Conservation (phyloP, 345 rosid species). For the Sisymbrium irio region DNA sequence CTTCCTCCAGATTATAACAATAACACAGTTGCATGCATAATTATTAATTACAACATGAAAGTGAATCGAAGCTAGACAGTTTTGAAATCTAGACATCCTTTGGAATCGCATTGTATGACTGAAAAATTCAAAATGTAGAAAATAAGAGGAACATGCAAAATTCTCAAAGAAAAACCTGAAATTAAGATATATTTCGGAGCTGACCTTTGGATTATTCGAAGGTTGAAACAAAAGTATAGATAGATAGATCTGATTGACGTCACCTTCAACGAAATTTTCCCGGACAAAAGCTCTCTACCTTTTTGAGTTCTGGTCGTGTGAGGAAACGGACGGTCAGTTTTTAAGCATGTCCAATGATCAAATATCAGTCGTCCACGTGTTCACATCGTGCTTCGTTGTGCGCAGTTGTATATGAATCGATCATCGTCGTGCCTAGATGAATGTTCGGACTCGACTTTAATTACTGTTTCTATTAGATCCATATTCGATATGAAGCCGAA, state of each 20-base stretch:
- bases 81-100: not conserved
- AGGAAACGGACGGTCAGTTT: constrained; percentile 17
- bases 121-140: not conserved
- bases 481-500: not conserved
- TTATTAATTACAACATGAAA: not conserved
- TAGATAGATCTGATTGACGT: constrained; percentile 15
- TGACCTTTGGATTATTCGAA: constrained; percentile 22
- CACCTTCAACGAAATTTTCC: not conserved
- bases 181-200: not conserved
- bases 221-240: not conserved
- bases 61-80: not conserved
- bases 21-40: not conserved
- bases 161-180: not conserved
- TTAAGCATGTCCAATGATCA: not conserved
- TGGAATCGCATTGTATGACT: not conserved
- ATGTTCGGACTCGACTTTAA: not conserved
- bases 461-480: not conserved
- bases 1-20: not conserved
- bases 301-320: not conserved
- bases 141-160: not conserved
- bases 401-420: not conserved
- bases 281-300: not conserved
- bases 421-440: constrained; percentile 30
- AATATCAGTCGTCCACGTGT: not conserved
- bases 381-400: constrained; percentile 31